phyloP scores from a whole-genome alignment of 257 asterid genomes.

The Parsonsia alboflavescens region DNA sequence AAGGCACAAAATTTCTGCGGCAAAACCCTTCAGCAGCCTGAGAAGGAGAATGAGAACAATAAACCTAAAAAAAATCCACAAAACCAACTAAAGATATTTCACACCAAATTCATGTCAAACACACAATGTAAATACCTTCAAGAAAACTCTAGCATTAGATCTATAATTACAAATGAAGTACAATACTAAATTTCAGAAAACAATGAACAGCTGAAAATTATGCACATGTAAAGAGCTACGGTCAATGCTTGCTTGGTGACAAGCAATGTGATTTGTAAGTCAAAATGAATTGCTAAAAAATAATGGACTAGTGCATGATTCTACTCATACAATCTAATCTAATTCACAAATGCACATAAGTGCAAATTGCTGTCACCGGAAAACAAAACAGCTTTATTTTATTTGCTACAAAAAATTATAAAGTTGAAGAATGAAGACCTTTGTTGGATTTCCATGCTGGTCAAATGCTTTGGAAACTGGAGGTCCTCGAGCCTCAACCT shows the following conservation, averaged over 20 bases:
- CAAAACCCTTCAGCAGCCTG: slow-evolving; percentile 99
- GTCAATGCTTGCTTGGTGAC: neutral
- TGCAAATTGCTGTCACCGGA: neutral
- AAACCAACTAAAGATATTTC: neutral
- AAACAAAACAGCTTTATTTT: neutral
- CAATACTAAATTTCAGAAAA: too few relatives aligned
- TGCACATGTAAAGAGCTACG: slow-evolving; percentile 1
- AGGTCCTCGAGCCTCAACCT: slow-evolving; percentile 93
- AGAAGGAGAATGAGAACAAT: slow-evolving; percentile 23
- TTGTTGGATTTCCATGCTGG: slow-evolving; percentile 82
- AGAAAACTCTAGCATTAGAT: neutral
- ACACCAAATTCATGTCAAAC: neutral
- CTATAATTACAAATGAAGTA: neutral
- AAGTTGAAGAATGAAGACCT: slow-evolving; percentile 38
- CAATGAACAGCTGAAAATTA: neutral
- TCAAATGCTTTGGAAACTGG: slow-evolving; percentile 89
- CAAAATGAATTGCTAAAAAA: slow-evolving; percentile 7
- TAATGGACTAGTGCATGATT: neutral
- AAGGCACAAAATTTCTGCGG: slow-evolving; percentile 70
- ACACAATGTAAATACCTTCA: neutral
- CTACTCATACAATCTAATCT: neutral
- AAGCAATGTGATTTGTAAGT: neutral
- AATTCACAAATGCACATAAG: slow-evolving; percentile 2
- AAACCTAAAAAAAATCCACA: slow-evolving; percentile 7
- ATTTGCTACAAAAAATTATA: neutral